phyloP scores from a whole-genome alignment of 2,329 filamentous ascomycete genomes.

The Colletotrichum eleusines region DNA sequence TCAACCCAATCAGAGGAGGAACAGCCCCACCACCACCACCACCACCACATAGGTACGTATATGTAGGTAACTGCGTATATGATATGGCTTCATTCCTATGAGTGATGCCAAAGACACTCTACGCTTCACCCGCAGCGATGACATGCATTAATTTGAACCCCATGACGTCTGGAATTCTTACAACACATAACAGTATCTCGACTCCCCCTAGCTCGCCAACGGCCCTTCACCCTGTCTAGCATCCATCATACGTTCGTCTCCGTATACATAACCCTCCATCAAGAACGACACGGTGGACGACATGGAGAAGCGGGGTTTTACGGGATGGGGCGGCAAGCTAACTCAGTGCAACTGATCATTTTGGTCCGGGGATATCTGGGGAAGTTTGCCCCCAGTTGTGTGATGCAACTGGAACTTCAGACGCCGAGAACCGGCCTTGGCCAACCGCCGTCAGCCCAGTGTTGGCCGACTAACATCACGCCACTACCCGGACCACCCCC shows the following conservation, averaged over 20 bases:
- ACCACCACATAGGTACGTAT: too few relatives aligned
- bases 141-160: too few relatives aligned
- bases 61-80: not conserved
- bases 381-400: not conserved
- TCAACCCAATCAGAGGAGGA: not conserved
- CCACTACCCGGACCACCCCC: conserved; percentile 19
- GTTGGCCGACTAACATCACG: conserved; percentile 39
- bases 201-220: not conserved
- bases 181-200: not conserved
- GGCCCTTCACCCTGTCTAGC: not conserved
- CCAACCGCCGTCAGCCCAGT: conserved; percentile 34
- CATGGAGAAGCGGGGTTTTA: conserved; percentile 17
- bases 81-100: not conserved
- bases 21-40: not conserved
- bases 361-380: conserved; percentile 35
- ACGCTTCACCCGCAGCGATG: not conserved
- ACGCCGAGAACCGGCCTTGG: conserved; percentile 30
- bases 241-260: not conserved
- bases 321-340: not conserved
- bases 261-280: not conserved
- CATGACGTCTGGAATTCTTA: too few relatives aligned
- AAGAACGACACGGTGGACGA: not conserved
- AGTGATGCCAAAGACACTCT: not conserved
- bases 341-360: conserved; percentile 9
- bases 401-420: conserved; percentile 16